Evolutionary conservation across 2,329 filamentous ascomycete genomes (phyloP), one percentile per base, ranked within the genome.

Genomic region (Paecilomyces fulvus): DNA sequence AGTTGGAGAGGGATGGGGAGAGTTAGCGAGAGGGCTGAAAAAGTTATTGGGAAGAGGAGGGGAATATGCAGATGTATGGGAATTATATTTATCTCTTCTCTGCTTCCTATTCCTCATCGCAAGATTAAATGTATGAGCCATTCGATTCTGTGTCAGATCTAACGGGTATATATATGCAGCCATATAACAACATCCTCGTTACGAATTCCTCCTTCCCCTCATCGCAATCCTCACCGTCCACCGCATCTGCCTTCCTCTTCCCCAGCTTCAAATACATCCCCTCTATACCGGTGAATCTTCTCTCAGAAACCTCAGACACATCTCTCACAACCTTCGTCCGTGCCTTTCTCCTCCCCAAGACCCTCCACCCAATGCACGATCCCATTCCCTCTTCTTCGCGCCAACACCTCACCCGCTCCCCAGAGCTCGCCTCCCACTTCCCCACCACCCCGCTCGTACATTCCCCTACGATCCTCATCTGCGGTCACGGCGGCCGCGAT

Each of bases 401-500:
- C 54, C 56, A 55, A 23, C 63, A 64, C 11, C 64, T 75, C 60
- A 72, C 79, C 71, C 59, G 83, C 70, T 55, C 84, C 75, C 65
- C 82, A 66, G 66, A 75, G 58, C 55, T 75, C 74, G 74, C 77
- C 25, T 54, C 66, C 0, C 60, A 71, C 0, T 85, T 89, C 4
- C 75, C 80, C 10, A 81, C 84, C 8, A 67, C 81, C 14, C 86
- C 91, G 59, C 78, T 91, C 3, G 65, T 89, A n/a, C 61, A 72
- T 37, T 75, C 73, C 1, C 75, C 76, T 0, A 74, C 73, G 9
- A 83, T 99, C 30, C 75, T 97, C 20, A 87, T 96, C 49, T 99
- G 94, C 67, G 90, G 91, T 0, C 94, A 99, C 65, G 88, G 87
- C 12, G 85, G 85, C 2, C 80, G 94, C 10, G 94, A 99, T 68